Evolutionary conservation across 176 grass and related monocot genomes (phyloP).

Genomic region (Musa acuminata): DNA sequence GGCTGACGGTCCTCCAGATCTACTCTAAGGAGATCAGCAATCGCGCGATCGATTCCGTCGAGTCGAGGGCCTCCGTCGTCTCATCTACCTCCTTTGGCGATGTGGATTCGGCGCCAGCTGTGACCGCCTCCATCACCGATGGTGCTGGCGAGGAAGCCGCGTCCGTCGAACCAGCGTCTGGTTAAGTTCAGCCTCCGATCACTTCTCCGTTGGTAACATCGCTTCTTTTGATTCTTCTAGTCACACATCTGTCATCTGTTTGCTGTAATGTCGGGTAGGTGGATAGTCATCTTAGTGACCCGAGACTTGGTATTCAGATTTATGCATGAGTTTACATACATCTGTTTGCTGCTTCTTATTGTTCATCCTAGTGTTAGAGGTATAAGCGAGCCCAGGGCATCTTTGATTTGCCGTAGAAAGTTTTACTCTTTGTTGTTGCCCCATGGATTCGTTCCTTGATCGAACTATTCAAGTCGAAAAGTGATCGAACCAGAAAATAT

Average conservation of each 20-base stretch:
- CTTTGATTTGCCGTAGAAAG: too few relatives aligned
- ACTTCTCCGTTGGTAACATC: neutral
- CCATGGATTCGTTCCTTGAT: too few relatives aligned
- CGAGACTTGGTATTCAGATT: neutral
- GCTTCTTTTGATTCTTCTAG: neutral
- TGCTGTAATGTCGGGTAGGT: neutral
- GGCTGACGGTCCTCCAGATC: slow-evolving; percentile 54
- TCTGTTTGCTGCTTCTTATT: neutral
- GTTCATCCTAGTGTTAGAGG: too few relatives aligned
- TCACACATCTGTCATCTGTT: neutral
- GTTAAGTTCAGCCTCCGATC: neutral
- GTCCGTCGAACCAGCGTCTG: neutral
- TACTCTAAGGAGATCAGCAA: slow-evolving; percentile 84
- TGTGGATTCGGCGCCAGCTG: neutral
- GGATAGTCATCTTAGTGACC: neutral
- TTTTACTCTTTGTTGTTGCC: too few relatives aligned
- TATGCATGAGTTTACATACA: neutral
- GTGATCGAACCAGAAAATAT: too few relatives aligned
- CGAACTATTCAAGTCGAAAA: too few relatives aligned
- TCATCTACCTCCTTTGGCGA: slow-evolving; percentile 1
- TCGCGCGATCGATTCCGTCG: slow-evolving; percentile 55
- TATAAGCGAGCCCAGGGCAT: too few relatives aligned
- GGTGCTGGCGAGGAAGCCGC: neutral
- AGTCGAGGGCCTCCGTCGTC: slow-evolving; percentile 24
- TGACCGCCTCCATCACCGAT: neutral